A percentile compares a stretch with the other conserved stretches of the same genome.
phyloP scores from a whole-genome alignment of 331 rosid species.

The Pyracantha coccinea region DNA sequence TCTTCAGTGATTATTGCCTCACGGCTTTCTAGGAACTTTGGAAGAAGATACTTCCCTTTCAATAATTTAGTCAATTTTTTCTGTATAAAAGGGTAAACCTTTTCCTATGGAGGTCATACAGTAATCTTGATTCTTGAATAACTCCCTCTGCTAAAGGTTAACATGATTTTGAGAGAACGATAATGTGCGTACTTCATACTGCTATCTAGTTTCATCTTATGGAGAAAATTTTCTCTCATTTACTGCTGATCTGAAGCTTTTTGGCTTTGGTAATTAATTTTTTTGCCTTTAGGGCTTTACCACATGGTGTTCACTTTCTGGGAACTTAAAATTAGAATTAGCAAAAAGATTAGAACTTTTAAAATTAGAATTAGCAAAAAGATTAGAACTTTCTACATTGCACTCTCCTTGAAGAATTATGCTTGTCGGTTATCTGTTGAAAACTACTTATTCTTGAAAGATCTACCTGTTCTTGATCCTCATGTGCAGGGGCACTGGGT shows the following conservation, averaged over 20 bases:
- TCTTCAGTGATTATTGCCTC: not conserved
- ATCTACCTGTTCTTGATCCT: not conserved
- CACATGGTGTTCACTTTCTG: not conserved
- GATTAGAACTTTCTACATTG: not conserved
- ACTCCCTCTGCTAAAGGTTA: not conserved
- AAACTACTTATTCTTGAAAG: not conserved
- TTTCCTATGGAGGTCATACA: not conserved
- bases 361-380: not conserved
- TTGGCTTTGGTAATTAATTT: not conserved
- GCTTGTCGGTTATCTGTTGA: not conserved
- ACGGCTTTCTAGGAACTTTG: not conserved
- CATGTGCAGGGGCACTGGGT: conserved; percentile 77
- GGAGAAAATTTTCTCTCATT: not conserved
- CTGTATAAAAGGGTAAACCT: not conserved
- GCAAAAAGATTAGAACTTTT: not conserved
- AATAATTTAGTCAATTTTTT: not conserved
- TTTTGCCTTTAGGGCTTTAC: not conserved
- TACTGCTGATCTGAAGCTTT: not conserved
- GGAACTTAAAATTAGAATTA: not conserved
- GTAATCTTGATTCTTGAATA: not conserved
- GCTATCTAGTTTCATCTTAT: not conserved
- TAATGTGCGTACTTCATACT: not conserved
- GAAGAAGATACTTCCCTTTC: not conserved
- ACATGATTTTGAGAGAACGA: not conserved
- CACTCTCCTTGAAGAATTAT: not conserved